Percentiles rank a stretch among this genome's conserved stretches.
phyloP scores from a whole-genome alignment of 2,329 filamentous ascomycete genomes.

The Aspergillus melleus region DNA sequence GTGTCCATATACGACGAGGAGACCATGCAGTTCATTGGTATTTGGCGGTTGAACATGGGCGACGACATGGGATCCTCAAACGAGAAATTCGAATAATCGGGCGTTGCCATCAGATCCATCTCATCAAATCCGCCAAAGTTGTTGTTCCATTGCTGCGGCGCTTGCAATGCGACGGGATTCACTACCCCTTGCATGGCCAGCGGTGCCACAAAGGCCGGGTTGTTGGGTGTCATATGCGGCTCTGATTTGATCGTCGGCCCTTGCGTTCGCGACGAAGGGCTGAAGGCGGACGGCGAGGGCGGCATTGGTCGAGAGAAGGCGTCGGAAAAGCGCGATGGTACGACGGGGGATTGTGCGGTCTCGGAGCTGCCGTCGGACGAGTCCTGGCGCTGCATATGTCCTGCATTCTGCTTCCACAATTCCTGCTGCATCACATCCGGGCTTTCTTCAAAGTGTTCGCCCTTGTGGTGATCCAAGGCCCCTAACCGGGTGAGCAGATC shows the following conservation, averaged over 20 bases:
- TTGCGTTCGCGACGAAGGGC: constrained; percentile 34
- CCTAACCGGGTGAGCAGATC: constrained; percentile 62
- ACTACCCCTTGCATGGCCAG: constrained; percentile 37
- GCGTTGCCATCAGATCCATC: constrained; percentile 32
- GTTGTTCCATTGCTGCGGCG: constrained; percentile 29
- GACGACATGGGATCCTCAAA: constrained; percentile 37
- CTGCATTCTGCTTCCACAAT: constrained; percentile 54
- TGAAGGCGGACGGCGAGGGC: constrained; percentile 43
- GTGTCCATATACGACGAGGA: constrained; percentile 30
- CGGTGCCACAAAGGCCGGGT: constrained; percentile 23
- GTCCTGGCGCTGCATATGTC: constrained; percentile 53
- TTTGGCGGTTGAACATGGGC: constrained; percentile 38
- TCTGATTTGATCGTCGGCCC: constrained; percentile 30
- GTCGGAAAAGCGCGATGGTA: constrained; percentile 31
- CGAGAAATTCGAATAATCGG: constrained; percentile 31
- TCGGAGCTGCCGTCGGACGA: constrained; percentile 61
- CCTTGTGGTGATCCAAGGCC: constrained; percentile 54
- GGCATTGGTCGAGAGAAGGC: constrained; percentile 34
- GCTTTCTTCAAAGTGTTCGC: constrained; percentile 61
- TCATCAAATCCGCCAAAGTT: constrained; percentile 33
- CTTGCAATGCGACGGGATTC: constrained; percentile 38
- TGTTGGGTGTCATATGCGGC: constrained; percentile 21
- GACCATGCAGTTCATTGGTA: constrained; percentile 36
- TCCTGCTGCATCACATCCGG: constrained; percentile 56
- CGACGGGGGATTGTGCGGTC: constrained; percentile 49